Percentiles rank a stretch among this genome's conserved stretches.
These are phyloP conservation scores for Pterula multifida DNA, from an alignment of 1,284 basidiomycete genomes.

Conservation along the genomic window DNA sequence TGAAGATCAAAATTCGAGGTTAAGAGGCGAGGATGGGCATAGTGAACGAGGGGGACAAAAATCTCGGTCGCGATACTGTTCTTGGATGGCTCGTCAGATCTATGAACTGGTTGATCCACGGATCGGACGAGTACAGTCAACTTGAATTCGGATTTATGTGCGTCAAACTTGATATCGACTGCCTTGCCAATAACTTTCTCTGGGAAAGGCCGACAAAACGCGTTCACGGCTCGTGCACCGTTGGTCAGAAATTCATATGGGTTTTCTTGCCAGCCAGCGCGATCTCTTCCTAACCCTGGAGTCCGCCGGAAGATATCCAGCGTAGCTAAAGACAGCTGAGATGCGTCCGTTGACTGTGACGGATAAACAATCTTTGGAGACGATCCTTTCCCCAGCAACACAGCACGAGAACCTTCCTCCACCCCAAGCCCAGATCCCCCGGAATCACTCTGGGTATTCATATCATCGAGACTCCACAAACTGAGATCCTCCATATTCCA, in stretches of 20 bases:
- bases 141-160: constrained; percentile 58
- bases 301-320: constrained; percentile 6
- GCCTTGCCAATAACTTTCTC: constrained; percentile 61
- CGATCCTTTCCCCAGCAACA: constrained; percentile 18
- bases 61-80: constrained; percentile 65
- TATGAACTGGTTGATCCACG: constrained; percentile 28
- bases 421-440: background rate
- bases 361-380: constrained; percentile 10
- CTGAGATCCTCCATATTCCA: constrained; percentile 97
- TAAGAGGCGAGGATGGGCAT: constrained; percentile 27
- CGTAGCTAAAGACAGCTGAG: constrained; percentile 13
- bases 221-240: constrained; percentile 72
- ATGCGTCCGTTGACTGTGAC: constrained; percentile 11
- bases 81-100: constrained; percentile 16
- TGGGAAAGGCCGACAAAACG: constrained; percentile 79
- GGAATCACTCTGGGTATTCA: background rate
- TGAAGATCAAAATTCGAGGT: background rate
- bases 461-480: constrained; percentile 79
- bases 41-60: constrained; percentile 84
- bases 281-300: constrained; percentile 7
- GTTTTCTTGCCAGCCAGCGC: constrained; percentile 24
- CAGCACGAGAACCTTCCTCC: constrained; percentile 14
- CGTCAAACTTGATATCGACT: constrained; percentile 63
- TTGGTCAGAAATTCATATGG: constrained; percentile 64
- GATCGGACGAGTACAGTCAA: constrained; percentile 49